Base-by-base conservation (phyloP, 352 stramenopile species). In the Aphanomyces astaci region DNA sequence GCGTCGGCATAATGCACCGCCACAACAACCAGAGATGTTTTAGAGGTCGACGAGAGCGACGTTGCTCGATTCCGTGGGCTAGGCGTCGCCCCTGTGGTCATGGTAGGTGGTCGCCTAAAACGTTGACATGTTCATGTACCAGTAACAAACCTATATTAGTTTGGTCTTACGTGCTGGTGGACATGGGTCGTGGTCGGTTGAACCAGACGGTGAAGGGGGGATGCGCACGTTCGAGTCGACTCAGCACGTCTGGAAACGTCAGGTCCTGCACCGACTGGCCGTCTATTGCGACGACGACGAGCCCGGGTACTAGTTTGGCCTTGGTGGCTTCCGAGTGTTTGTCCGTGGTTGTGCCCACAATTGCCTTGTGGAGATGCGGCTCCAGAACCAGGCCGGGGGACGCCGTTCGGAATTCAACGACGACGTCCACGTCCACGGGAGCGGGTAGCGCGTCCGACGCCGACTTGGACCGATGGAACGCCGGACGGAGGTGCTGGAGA, bases 351-450 rank as follows among this genome's bases (percentile, higher is more conserved):
- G 76, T 76, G 17, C 79, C 76, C 2, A 92, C 79, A 2, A 87
- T 63, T 15, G 89, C 75, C 28, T 80, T 77, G 70, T 79, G 88
- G 17, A 87, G 9, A 48, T 89, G 79, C 1, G 75, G 82, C 66
- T 90, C 80, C n/a, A 92, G 66, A 65, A 88, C 82, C 19, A 92
- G 71, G 0, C 84, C 84, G 51, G 87, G 80, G 27, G 80, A 80
- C 31, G 84, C 66, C 62, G 87, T 79, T 22, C 71, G 64, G 57
- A 92, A 92, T n/a, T 76, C 54, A 17, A 92, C 56, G 0, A 63
- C 64, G 69, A 90, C 81, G 32, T 90, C 80, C 46, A 83, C 77
- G 10, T 80, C 75, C 0, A n/a, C 1, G 25, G 32, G 15, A 15
- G 19, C 19, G 36, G 36, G 36, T 15, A 43, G 36, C 36, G 36